A percentile compares a stretch with the other conserved stretches of the same genome.
Conservation (phyloP, 768 basidiomycete genomes). For the Podaxis carcinomalis region DNA sequence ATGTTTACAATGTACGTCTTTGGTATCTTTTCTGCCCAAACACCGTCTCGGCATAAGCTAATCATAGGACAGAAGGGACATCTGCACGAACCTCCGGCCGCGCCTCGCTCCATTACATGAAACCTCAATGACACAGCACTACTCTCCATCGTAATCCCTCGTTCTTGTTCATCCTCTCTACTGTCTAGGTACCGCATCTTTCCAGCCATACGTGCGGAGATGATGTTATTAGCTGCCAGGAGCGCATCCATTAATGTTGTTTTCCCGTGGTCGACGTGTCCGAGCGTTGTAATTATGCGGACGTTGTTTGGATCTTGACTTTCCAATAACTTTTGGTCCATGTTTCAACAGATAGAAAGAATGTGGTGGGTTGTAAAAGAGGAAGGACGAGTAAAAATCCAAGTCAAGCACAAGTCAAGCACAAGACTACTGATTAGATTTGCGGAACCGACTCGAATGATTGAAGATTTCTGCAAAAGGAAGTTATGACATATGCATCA, state of each 20-base stretch:
- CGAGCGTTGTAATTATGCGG: slow-evolving; percentile 80
- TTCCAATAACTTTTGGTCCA: slow-evolving; percentile 21
- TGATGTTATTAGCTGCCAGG: slow-evolving; percentile 96
- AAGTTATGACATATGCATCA: slow-evolving; percentile 6
- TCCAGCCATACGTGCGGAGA: slow-evolving; percentile 90
- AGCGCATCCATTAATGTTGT: slow-evolving; percentile 93
- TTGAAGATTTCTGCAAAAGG: slow-evolving; percentile 9
- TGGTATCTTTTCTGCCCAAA: slow-evolving; percentile 41
- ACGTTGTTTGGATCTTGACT: slow-evolving; percentile 44
- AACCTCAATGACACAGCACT: slow-evolving; percentile 91
- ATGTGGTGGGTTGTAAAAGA: neutral
- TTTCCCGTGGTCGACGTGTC: slow-evolving; percentile 95
- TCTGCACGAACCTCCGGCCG: slow-evolving; percentile 50
- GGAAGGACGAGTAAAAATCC: neutral
- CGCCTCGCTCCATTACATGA: slow-evolving; percentile 60
- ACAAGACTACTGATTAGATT: slow-evolving; percentile 1
- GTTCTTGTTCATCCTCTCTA: slow-evolving; percentile 93
- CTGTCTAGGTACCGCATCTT: slow-evolving; percentile 95
- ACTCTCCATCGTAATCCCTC: slow-evolving; percentile 99
- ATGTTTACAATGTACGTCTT: slow-evolving; percentile 87
- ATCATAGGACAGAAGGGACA: neutral
- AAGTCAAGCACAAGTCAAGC: neutral
- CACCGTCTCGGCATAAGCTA: neutral
- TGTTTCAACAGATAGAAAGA: slow-evolving; percentile 1
- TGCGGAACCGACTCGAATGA: slow-evolving; percentile 6